Conservation (phyloP, 352 stramenopile genomes). For the Pythium volutum region DNA sequence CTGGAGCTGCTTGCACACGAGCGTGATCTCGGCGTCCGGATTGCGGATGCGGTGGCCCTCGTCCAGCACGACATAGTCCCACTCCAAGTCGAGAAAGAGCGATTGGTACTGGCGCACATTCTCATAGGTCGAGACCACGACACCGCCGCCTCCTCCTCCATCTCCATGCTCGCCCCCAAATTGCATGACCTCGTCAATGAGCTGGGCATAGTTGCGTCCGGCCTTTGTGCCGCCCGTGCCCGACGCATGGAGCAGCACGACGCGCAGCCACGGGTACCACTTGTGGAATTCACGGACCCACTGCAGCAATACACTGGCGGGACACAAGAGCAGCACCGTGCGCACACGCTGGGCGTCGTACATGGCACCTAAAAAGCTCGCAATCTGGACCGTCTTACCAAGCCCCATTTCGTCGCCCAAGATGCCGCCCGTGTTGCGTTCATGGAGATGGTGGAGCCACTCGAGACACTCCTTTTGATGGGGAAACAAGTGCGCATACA, state of each 20-base stretch:
- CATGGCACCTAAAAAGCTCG: conserved; percentile 78
- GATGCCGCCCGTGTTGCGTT: conserved; percentile 96
- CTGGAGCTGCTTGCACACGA: conserved; percentile 91
- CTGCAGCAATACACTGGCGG: conserved; percentile 95
- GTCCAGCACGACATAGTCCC: conserved; percentile 98
- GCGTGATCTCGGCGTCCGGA: conserved; percentile 95
- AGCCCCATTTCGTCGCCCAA: conserved; percentile 95
- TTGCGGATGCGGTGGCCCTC: conserved; percentile 99
- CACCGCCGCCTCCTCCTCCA: conserved; percentile 74
- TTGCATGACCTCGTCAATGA: conserved; percentile 60
- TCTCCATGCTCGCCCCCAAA: conserved; percentile 18
- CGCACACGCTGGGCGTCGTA: conserved; percentile 51
- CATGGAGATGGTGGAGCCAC: conserved; percentile 97
- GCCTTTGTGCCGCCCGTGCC: conserved; percentile 53
- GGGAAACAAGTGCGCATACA: conserved; percentile 83
- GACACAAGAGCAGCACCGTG: conserved; percentile 90
- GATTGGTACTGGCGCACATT: conserved; percentile 91
- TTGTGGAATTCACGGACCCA: conserved; percentile 95
- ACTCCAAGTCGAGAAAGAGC: conserved; percentile 89
- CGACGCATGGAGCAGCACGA: conserved; percentile 89
- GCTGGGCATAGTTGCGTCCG: conserved; percentile 41
- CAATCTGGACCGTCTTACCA: conserved; percentile 96
- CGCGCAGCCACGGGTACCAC: conserved; percentile 88
- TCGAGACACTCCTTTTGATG: conserved; percentile 95
- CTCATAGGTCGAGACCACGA: conserved; percentile 98